Conservation (phyloP, 257 asterid species). For the Lantana camara region DNA sequence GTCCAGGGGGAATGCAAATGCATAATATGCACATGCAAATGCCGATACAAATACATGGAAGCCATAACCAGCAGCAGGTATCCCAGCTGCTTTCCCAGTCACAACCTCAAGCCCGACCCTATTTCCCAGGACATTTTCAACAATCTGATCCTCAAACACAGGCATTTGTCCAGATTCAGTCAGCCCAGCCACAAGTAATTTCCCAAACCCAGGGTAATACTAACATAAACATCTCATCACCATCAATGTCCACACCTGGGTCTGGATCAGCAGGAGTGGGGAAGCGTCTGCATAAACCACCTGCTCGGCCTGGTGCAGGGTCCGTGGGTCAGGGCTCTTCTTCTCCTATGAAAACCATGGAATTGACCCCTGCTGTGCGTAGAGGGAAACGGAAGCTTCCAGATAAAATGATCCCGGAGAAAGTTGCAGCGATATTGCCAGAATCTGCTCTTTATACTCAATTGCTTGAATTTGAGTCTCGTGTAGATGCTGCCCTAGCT, state of each 20-base stretch:
- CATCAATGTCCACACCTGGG: conserved; percentile 54
- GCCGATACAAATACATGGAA: conserved; percentile 32
- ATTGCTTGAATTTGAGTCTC: conserved; percentile 74
- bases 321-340: conserved; percentile 64
- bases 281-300: conserved; percentile 66
- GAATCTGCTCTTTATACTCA: conserved; percentile 81
- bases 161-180: conserved; percentile 34
- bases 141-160: conserved; percentile 39
- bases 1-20: conserved; percentile 28
- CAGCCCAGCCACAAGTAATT: conserved; percentile 40
- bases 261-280: conserved; percentile 49
- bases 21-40: neutral
- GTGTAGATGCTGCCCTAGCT: conserved; percentile 64
- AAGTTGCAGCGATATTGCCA: conserved; percentile 65
- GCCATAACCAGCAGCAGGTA: conserved; percentile 43
- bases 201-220: conserved; percentile 39
- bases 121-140: too few species aligned
- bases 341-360: conserved; percentile 93
- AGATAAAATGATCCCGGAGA: conserved; percentile 62
- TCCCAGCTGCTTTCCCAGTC: conserved; percentile 40
- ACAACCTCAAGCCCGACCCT: conserved; percentile 39
- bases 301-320: conserved; percentile 71
- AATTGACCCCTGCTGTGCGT: conserved; percentile 76
- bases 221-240: conserved; percentile 45
- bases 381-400: conserved; percentile 68